Evolutionary conservation across 2,329 filamentous ascomycete species (phyloP).

Genomic region (Colletotrichum ledebouriae): DNA sequence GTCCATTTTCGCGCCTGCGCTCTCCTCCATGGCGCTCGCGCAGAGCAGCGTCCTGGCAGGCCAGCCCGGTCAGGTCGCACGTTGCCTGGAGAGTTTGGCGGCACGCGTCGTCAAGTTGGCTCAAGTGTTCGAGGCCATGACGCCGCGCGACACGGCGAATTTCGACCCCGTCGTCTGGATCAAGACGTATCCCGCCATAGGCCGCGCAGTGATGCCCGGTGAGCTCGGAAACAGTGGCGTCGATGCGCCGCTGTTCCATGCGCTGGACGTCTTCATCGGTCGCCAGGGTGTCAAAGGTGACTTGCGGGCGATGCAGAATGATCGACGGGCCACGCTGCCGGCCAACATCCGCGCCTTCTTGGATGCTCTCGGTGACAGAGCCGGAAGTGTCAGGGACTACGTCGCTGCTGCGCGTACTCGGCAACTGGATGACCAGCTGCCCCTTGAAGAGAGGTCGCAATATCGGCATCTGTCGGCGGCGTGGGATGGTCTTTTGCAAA

Average conservation of each 20-base stretch:
- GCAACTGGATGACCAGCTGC: not conserved
- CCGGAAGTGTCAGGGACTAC: slow-evolving; percentile 32
- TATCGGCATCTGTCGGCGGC: slow-evolving; percentile 29
- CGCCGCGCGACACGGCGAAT: slow-evolving; percentile 27
- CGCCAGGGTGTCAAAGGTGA: slow-evolving; percentile 32
- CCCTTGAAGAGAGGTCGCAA: slow-evolving; percentile 12
- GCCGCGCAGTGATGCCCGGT: slow-evolving; percentile 28
- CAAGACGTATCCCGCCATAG: slow-evolving; percentile 39
- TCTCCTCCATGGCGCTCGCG: slow-evolving; percentile 33
- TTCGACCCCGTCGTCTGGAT: slow-evolving; percentile 40
- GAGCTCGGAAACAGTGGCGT: slow-evolving; percentile 38
- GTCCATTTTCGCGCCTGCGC: slow-evolving; percentile 27
- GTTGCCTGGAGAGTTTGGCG: slow-evolving; percentile 32
- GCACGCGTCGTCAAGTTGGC: slow-evolving; percentile 29
- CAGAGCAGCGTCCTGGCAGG: slow-evolving; percentile 32
- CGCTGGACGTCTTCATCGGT: slow-evolving; percentile 33
- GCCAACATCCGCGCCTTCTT: slow-evolving; percentile 33
- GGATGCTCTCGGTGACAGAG: slow-evolving; percentile 24
- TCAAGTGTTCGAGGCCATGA: slow-evolving; percentile 33
- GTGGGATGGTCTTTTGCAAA: slow-evolving; percentile 35
- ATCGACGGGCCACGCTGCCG: slow-evolving; percentile 32
- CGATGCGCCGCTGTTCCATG: slow-evolving; percentile 35
- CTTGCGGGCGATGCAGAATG: slow-evolving; percentile 33
- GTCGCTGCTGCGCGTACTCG: slow-evolving; percentile 9
- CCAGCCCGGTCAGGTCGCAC: slow-evolving; percentile 27